Conservation (phyloP, 2,329 filamentous ascomycete genomes). For the Fusarium equiseti region DNA sequence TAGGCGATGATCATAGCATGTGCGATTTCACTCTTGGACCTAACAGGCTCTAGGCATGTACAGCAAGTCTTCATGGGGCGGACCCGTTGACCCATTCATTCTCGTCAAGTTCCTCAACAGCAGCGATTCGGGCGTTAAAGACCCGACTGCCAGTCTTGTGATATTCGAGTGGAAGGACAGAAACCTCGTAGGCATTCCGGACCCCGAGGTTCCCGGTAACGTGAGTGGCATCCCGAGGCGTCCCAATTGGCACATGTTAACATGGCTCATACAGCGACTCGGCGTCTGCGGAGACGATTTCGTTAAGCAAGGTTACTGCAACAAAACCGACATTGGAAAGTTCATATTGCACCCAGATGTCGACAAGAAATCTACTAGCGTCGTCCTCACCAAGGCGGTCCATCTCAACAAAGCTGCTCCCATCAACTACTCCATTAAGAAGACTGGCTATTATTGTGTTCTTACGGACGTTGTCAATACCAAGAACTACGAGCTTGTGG, state of each 20-base stretch:
- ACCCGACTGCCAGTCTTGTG: conserved; percentile 84
- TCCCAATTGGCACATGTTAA: conserved; percentile 20
- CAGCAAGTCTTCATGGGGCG: conserved; percentile 88
- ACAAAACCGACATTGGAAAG: conserved; percentile 80
- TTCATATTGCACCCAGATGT: conserved; percentile 86
- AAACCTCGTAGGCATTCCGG: conserved; percentile 77
- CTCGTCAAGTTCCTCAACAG: conserved; percentile 79
- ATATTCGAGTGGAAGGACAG: conserved; percentile 96
- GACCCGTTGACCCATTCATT: conserved; percentile 89
- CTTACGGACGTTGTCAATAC: conserved; percentile 78
- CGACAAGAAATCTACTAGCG: conserved; percentile 74
- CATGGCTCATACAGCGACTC: conserved; percentile 50
- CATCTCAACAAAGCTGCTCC: conserved; percentile 80
- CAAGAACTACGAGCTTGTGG: conserved; percentile 80
- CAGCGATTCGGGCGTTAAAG: conserved; percentile 67
- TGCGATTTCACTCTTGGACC: background rate
- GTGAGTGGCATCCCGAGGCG: conserved; percentile 55
- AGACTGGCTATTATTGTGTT: conserved; percentile 97
- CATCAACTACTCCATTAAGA: conserved; percentile 85
- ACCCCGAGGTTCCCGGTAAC: conserved; percentile 64
- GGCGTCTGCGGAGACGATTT: conserved; percentile 80
- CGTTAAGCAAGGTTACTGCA: conserved; percentile 78
- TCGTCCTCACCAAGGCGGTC: conserved; percentile 83
- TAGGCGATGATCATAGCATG: conserved; percentile 48
- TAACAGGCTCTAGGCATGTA: conserved; percentile 79